Evolutionary conservation across 1,284 basidiomycete species (phyloP).

Genomic region (Pseudozyma tsukubaensis): DNA sequence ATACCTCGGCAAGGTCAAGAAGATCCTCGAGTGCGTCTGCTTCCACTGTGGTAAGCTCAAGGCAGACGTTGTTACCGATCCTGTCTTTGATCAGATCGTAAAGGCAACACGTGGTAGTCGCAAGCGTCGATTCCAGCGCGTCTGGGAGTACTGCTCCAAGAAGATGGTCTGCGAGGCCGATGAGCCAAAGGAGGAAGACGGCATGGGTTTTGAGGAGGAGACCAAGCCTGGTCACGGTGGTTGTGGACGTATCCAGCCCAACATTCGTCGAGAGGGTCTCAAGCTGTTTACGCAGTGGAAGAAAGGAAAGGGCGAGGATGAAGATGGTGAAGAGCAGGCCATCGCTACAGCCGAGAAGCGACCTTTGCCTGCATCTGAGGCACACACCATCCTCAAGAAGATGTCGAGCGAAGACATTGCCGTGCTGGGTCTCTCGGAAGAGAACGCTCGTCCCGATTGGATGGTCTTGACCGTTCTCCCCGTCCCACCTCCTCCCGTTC

Average conservation of each 20-base stretch:
- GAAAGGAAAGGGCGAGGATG: conserved; percentile 85
- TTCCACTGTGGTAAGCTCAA: conserved; percentile 98
- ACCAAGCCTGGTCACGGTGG: conserved; percentile 78
- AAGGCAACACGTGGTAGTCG: conserved; percentile 60
- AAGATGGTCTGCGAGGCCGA: conserved; percentile 75
- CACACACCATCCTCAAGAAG: conserved; percentile 78
- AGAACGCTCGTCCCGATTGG: conserved; percentile 98
- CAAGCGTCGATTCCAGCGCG: conserved; percentile 63
- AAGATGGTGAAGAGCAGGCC: conserved; percentile 73
- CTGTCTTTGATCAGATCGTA: conserved; percentile 62
- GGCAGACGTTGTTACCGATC: conserved; percentile 75
- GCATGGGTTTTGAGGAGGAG: conserved; percentile 71
- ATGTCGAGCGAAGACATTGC: conserved; percentile 84
- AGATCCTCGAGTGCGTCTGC: conserved; percentile 98
- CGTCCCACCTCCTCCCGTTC: conserved; percentile 96
- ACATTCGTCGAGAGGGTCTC: conserved; percentile 91
- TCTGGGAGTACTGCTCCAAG: conserved; percentile 68
- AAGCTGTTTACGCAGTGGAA: conserved; percentile 98
- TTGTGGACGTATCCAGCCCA: conserved; percentile 91
- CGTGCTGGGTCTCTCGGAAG: conserved; percentile 90
- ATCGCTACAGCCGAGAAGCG: conserved; percentile 89
- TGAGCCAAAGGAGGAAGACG: conserved; percentile 70
- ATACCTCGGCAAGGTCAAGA: conserved; percentile 99
- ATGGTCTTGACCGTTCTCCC: conserved; percentile 99
- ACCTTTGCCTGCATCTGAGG: conserved; percentile 86